Evolutionary conservation across 495 filamentous ascomycete genomes (phyloP), one percentile per base, ranked within the genome.

Genomic region (Hypoxylon lenormandii): DNA sequence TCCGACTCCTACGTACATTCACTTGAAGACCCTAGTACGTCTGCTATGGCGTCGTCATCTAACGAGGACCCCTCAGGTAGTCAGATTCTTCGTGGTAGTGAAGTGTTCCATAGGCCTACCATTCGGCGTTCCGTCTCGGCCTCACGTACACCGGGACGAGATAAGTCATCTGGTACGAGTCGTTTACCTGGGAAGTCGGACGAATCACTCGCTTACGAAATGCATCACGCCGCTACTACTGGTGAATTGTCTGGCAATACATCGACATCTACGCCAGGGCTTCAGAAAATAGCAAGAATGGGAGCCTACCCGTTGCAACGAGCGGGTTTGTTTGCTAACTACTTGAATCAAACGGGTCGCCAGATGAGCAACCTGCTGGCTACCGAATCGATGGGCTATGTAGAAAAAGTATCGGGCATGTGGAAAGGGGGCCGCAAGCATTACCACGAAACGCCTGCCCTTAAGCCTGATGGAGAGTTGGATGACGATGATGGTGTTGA

Each of bases 391-490:
- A 98, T 97, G 92, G 92, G 92, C 15, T 98, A 98, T 75, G 88
- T 97, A 26, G 94, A 96, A 70, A 97, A 97, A 74, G 94, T 98
- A 0, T 97, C 94, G 3, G 95, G 93, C 37, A 98, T 98, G 92
- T 96, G 95, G 91, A 89, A 92, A 58, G 95, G 95, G 28, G 92
- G 92, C 15, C 89, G 90, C 73, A 91, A 88, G 72, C 95, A 98
- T 77, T 98, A 97, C 69, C 86, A 89, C 16, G 90, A 94, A 28
- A 85, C 85, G 2, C 85, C 90, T 72, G 91, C 87, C 37, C 79
- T 92, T 21, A 79, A 88, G 40, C 81, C 90, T 1, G 86, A 92
- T 60, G 84, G 88, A 36, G 82, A 83, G 26, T 64, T 78, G 46
- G 85, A 86, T 13, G 83, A 81, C 19, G 84, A 87, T 22, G 84